Percentiles rank a stretch among this genome's conserved stretches.
Evolutionary conservation across 2,329 filamentous ascomycete genomes (phyloP).

Genomic region (Emergomyces africanus): DNA sequence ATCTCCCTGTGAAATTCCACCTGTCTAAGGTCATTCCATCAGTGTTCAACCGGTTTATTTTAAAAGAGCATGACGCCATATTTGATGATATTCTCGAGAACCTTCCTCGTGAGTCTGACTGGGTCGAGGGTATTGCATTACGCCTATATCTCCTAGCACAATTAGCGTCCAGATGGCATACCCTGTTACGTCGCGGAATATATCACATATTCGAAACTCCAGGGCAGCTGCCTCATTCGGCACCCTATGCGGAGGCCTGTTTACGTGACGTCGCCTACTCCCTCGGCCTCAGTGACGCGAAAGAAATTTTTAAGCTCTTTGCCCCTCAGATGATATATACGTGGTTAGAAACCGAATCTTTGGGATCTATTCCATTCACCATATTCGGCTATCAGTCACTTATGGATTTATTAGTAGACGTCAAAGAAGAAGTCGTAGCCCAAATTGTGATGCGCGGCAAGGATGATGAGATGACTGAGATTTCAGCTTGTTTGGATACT

Average conservation of each 20-base stretch:
- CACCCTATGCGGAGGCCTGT: constrained; percentile 59
- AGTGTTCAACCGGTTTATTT: constrained; percentile 70
- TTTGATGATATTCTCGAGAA: constrained; percentile 72
- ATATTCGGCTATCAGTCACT: constrained; percentile 70
- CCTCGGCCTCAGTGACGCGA: constrained; percentile 52
- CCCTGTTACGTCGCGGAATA: constrained; percentile 70
- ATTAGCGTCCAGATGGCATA: constrained; percentile 73
- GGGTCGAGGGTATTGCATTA: constrained; percentile 71
- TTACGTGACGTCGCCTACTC: constrained; percentile 52
- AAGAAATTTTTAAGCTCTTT: constrained; percentile 68
- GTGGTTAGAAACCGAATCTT: constrained; percentile 58
- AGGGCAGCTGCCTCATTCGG: constrained; percentile 53
- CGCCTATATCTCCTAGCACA: constrained; percentile 63
- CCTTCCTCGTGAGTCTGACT: constrained; percentile 59
- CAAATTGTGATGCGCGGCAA: constrained; percentile 73
- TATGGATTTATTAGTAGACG: constrained; percentile 53
- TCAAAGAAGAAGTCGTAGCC: constrained; percentile 64
- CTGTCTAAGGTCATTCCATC: constrained; percentile 56
- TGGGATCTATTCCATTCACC: constrained; percentile 66
- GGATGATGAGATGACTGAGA: constrained; percentile 46
- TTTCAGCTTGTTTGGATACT: constrained; percentile 47
- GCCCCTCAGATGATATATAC: constrained; percentile 81
- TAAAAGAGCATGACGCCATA: constrained; percentile 70
- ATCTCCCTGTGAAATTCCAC: constrained; percentile 61
- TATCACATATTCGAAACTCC: constrained; percentile 93